Conservation (phyloP, 768 basidiomycete species). For the Russula sp. region DNA sequence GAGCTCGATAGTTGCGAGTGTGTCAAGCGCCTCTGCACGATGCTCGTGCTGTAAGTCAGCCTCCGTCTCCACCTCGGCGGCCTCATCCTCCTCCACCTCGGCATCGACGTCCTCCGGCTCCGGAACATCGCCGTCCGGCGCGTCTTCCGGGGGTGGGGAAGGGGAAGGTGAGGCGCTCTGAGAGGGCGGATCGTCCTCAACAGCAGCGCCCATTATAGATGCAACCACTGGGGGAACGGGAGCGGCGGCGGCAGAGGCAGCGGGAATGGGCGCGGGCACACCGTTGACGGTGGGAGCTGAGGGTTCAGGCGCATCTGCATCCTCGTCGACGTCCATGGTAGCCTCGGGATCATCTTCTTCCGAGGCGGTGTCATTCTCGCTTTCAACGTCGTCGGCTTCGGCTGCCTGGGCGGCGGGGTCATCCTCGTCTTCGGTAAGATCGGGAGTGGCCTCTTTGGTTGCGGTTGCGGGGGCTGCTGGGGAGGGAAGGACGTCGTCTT, state of each 20-base stretch:
- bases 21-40: constrained; percentile 81
- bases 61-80: constrained; percentile 38
- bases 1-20: constrained; percentile 83
- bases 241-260: constrained; percentile 19
- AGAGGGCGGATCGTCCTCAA: constrained; percentile 8
- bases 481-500: constrained; percentile 35
- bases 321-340: constrained; percentile 31
- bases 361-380: constrained; percentile 21
- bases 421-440: constrained; percentile 31
- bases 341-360: constrained; percentile 25
- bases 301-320: constrained; percentile 21
- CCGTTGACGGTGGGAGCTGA: constrained; percentile 11
- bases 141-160: constrained; percentile 17
- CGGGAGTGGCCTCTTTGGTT: constrained; percentile 24
- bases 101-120: constrained; percentile 24
- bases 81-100: constrained; percentile 27
- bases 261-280: constrained; percentile 18
- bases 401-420: constrained; percentile 26
- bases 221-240: constrained; percentile 5
- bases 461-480: constrained; percentile 14
- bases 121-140: constrained; percentile 19
- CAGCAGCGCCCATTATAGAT: constrained; percentile 8
- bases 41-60: constrained; percentile 74
- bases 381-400: constrained; percentile 22
- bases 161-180: constrained; percentile 15